phyloP scores from a whole-genome alignment of 768 basidiomycete species.

The Russula emetica region DNA sequence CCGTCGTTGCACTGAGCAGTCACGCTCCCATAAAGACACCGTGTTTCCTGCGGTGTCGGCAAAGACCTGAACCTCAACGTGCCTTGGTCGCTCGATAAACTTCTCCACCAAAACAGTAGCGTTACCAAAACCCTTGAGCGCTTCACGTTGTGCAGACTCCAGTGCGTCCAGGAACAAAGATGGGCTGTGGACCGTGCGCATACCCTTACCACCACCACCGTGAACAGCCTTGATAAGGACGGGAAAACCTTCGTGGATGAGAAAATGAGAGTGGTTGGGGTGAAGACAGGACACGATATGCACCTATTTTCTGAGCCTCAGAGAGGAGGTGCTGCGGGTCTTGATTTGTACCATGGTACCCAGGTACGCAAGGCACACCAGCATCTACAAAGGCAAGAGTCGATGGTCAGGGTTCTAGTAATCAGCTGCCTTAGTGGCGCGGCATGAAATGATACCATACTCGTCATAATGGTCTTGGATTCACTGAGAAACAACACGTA shows the following conservation, averaged over 20 bases:
- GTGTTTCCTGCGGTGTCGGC: conserved; percentile 75
- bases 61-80: conserved; percentile 94
- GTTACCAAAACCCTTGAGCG: conserved; percentile 82
- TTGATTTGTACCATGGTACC: conserved; percentile 86
- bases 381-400: conserved; percentile 48
- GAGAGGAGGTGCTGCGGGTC: conserved; percentile 60
- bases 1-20: conserved; percentile 85
- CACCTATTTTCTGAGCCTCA: conserved; percentile 71
- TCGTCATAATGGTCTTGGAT: conserved; percentile 92
- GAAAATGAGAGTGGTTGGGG: neutral
- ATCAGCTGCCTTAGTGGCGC: neutral
- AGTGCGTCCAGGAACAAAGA: conserved; percentile 75
- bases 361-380: conserved; percentile 89
- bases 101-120: conserved; percentile 85
- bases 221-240: conserved; percentile 96
- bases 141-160: conserved; percentile 84
- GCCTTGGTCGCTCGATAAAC: conserved; percentile 80
- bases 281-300: conserved; percentile 3
- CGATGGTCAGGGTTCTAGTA: neutral
- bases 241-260: conserved; percentile 58
- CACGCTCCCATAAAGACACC: conserved; percentile 94
- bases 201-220: conserved; percentile 94
- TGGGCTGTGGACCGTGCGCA: conserved; percentile 73
- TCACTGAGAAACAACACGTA: conserved; percentile 47
- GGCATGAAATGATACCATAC: conserved; percentile 37